Conservation (phyloP, 768 basidiomycete species). For the Boletus vermiculosoides region DNA sequence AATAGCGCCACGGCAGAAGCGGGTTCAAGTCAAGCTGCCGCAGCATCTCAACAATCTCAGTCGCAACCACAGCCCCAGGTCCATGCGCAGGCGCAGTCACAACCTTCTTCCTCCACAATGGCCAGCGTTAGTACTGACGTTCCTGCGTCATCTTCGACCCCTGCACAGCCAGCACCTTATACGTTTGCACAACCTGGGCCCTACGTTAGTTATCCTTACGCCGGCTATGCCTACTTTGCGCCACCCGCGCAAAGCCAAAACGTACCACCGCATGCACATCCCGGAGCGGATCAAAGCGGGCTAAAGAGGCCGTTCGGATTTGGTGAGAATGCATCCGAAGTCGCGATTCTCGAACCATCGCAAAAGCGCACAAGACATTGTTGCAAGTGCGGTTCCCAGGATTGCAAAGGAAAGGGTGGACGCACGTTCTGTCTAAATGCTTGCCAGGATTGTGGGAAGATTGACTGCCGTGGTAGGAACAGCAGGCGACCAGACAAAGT, state of each 20-base stretch:
- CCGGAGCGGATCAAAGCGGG: conserved; percentile 26
- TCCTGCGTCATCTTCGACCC: conserved; percentile 16
- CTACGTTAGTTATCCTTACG: conserved; percentile 39
- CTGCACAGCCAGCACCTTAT: conserved; percentile 31
- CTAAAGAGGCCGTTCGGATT: conserved; percentile 31
- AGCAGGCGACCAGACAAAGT: conserved; percentile 74
- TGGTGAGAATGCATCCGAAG: conserved; percentile 24
- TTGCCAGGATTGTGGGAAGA: conserved; percentile 82
- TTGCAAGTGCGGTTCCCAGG: conserved; percentile 77
- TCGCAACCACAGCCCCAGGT: conserved; percentile 19
- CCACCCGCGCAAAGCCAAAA: conserved; percentile 22
- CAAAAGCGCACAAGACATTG: conserved; percentile 74
- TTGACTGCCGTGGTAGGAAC: conserved; percentile 76
- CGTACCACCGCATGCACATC: conserved; percentile 24
- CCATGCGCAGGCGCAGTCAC: conserved; percentile 17
- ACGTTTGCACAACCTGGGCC: conserved; percentile 30
- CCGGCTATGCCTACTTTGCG: conserved; percentile 33
- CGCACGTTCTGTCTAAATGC: conserved; percentile 68
- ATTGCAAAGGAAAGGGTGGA: conserved; percentile 83
- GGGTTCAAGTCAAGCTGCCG: conserved; percentile 23
- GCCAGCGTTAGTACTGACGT: conserved; percentile 19
- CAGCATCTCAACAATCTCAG: conserved; percentile 23
- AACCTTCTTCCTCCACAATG: conserved; percentile 23
- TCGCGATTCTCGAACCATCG: conserved; percentile 37
- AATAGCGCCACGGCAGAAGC: conserved; percentile 45